Evolutionary conservation across 805 yeast species (phyloP).

Genomic region (Pichia membranifaciens): DNA sequence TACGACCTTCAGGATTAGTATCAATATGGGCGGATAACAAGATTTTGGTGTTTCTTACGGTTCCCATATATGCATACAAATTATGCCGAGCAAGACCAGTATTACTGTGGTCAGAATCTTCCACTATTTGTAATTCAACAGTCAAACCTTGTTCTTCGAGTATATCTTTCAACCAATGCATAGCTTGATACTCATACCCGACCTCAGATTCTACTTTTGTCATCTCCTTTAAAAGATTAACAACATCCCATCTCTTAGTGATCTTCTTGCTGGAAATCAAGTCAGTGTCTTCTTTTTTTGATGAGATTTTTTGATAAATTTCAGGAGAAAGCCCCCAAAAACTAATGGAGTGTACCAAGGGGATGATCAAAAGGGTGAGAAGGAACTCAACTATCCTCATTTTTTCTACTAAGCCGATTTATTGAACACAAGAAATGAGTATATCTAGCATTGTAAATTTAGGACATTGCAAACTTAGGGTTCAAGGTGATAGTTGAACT

Average conservation of each 20-base stretch:
- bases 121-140: constrained; percentile 37
- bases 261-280: no score
- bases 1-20: constrained; percentile 44
- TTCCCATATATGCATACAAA: constrained; percentile 50
- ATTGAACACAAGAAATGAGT: no score
- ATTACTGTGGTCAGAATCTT: not conserved
- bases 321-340: no score
- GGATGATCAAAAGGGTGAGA: no score
- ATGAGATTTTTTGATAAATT: no score
- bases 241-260: constrained; percentile 3
- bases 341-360: no score
- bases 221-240: not conserved
- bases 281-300: no score
- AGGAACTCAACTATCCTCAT: no score
- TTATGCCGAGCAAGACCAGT: constrained; percentile 18
- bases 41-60: constrained; percentile 40
- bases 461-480: no score
- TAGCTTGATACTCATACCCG: not conserved
- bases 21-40: constrained; percentile 58
- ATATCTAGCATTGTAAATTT: no score
- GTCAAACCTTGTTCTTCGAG: constrained; percentile 42
- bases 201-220: not conserved
- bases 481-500: no score
- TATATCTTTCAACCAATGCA: not conserved
- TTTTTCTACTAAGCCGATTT: no score